Base-by-base conservation (phyloP, 306 rosid species). In the Dalbergia cochinchinensis region DNA sequence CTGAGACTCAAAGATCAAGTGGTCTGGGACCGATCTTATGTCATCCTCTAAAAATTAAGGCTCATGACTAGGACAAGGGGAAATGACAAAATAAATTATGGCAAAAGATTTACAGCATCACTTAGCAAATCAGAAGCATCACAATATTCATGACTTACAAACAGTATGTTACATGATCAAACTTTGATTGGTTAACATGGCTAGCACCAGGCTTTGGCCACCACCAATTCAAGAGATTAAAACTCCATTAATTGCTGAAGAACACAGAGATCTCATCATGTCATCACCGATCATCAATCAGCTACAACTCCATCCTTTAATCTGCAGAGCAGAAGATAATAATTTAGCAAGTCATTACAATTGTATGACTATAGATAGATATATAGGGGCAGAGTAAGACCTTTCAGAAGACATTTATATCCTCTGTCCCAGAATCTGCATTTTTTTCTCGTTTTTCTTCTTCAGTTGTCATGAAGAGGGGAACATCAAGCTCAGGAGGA, bases 401-500 rank as follows among this genome's bases (percentile, higher is more conserved):
- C 82, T 75, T 35, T 85, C 13, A 93, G 85, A 93, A 93, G 64
- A 90, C 84, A 78, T 84, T 90, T 73, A 83, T 85, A 35, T 86
- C 91, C 73, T 87, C 87, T 83, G 85, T 35, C 5, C 50, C 97
- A 45, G 86, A 81, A 80, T 87, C 87, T 12, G 86, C 79, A 42
- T 58, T 50, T 44, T 83, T 80, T 11, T 64, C 90, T 16, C 69
- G 87, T 57, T 86, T 82, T 37, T 88, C 93, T n/a, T 50, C 92
- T 71, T 88, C 90, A 51, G 78, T 85, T 74, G 80, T 71, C 68
- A n/a, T 80, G 4, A 85, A 86, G 37, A 91, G 85, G 48, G 94
- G 93, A 48, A 83, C 88, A 59, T 88, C 94, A 6, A 91, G 94
- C 88, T 87, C 58, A 19, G 98, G 98, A 77, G 98, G 94, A 69